Percentiles rank a stretch among this genome's conserved stretches.
phyloP scores from a whole-genome alignment of 2,329 filamentous ascomycete species.

The Ascochyta lentis region DNA sequence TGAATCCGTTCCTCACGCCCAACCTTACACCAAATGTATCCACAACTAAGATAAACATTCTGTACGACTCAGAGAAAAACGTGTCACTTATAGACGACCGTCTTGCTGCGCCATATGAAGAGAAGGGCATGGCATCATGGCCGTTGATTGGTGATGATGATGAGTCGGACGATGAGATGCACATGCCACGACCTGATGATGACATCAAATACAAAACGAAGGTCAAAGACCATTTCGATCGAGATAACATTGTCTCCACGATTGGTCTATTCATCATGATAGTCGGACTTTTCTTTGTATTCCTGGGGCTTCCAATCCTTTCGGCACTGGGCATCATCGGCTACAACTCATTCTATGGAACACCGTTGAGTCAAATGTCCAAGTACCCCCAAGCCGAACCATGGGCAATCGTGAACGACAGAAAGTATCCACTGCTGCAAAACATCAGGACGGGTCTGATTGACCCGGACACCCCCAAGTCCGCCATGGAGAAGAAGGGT shows the following conservation, averaged over 20 bases:
- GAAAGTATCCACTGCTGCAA: constrained; percentile 55
- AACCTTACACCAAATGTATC: constrained; percentile 40
- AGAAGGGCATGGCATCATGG: constrained; percentile 51
- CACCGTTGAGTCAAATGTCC: constrained; percentile 50
- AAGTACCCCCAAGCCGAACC: constrained; percentile 35
- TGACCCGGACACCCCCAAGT: constrained; percentile 59
- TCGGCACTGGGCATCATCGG: constrained; percentile 53
- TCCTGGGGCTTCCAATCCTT: constrained; percentile 59
- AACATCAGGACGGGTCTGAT: constrained; percentile 58
- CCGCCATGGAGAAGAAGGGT: constrained; percentile 54
- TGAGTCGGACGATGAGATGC: constrained; percentile 62
- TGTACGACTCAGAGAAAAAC: constrained; percentile 36
- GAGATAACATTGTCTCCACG: constrained; percentile 52
- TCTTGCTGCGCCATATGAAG: constrained; percentile 53
- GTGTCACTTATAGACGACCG: constrained; percentile 57
- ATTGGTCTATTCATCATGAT: constrained; percentile 55
- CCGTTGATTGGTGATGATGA: constrained; percentile 58
- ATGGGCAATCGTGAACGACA: constrained; percentile 58
- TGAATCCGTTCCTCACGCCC: constrained; percentile 41
- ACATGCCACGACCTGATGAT: constrained; percentile 60
- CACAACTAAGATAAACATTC: constrained; percentile 30
- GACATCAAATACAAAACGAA: constrained; percentile 54
- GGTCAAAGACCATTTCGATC: constrained; percentile 54
- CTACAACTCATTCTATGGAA: constrained; percentile 50
- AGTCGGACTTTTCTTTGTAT: constrained; percentile 57